Base-by-base conservation (phyloP, 331 rosid genomes). In the Acacia pycnantha region DNA sequence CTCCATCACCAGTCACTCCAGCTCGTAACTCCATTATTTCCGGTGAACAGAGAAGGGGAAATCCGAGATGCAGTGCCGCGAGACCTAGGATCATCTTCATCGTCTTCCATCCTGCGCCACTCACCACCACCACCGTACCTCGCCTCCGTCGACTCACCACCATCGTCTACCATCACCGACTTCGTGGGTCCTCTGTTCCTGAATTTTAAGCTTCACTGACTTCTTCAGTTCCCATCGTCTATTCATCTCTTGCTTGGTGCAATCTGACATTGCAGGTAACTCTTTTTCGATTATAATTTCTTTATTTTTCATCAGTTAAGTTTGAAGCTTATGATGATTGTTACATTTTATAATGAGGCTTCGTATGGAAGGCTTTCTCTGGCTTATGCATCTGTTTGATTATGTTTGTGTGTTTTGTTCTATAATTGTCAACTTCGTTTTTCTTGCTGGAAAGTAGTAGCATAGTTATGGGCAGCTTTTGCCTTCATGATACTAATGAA, bases 191-290 rank as follows among this genome's bases (percentile, higher is more conserved):
- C n/a, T n/a, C n/a, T n/a, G n/a, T n/a, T n/a, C n/a, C n/a, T n/a
- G n/a, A n/a, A n/a, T n/a, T n/a, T n/a, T n/a, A n/a, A n/a, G n/a
- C n/a, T n/a, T n/a, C n/a, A n/a, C n/a, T n/a, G n/a, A n/a, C n/a
- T n/a, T n/a, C n/a, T n/a, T n/a, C n/a, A n/a, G n/a, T n/a, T n/a
- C n/a, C n/a, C n/a, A n/a, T n/a, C n/a, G n/a, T n/a, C n/a, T n/a
- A n/a, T n/a, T n/a, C n/a, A n/a, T n/a, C n/a, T n/a, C n/a, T 74
- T 19, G 58, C 19, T 33, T 59, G 53, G 35, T 77, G 76, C 61
- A 26, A 70, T 75, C 72, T 64, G 10, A 83, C 47, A 48, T 77
- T 27, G 33, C 64, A 47, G 76, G 76, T 77, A 79, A 79, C 74
- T 15, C 10, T 70, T 44, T 27, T 71, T 71, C 35, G 33, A 6